phyloP scores from a whole-genome alignment of 139 green algal species.

The Haematococcus lacustris region DNA sequence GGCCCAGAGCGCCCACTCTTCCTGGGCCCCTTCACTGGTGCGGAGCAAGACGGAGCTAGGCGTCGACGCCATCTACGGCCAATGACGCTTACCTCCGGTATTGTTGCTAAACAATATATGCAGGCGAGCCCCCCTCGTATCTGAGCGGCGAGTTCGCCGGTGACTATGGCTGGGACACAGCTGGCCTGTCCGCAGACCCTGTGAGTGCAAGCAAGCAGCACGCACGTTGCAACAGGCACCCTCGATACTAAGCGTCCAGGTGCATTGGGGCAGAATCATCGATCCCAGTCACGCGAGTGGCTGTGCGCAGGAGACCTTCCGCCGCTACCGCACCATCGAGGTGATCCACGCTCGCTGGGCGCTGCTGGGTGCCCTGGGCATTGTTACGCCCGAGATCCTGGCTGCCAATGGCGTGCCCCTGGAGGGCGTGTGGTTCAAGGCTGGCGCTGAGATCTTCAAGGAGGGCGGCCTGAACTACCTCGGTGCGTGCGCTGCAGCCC shows the following conservation, averaged over 20 bases:
- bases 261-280: too few relatives aligned
- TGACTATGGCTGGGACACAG: slow-evolving; percentile 94
- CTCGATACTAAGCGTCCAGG: too few relatives aligned
- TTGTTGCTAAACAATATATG: too few relatives aligned
- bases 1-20: neutral
- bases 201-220: too few relatives aligned
- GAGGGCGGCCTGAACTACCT: slow-evolving; percentile 75
- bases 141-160: slow-evolving; percentile 82
- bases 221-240: too few relatives aligned
- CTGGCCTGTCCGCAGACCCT: slow-evolving; percentile 87
- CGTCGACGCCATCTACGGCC: too few relatives aligned
- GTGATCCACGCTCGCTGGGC: slow-evolving; percentile 79
- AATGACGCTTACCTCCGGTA: too few relatives aligned
- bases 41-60: too few relatives aligned
- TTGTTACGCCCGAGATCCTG: slow-evolving; percentile 56
- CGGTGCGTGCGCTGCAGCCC: slow-evolving; percentile 27
- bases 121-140: slow-evolving; percentile 40
- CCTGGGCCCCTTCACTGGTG: slow-evolving; percentile 1
- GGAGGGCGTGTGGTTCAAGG: slow-evolving; percentile 86
- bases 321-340: slow-evolving; percentile 64
- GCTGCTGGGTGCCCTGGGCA: slow-evolving; percentile 78
- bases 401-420: slow-evolving; percentile 33
- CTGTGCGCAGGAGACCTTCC: slow-evolving; percentile 77
- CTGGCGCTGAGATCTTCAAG: slow-evolving; percentile 78
- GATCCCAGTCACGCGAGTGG: too few relatives aligned